These are phyloP conservation scores for Salix dunnii DNA, from an alignment of 345 rosid genomes.

Conservation along the genomic window DNA sequence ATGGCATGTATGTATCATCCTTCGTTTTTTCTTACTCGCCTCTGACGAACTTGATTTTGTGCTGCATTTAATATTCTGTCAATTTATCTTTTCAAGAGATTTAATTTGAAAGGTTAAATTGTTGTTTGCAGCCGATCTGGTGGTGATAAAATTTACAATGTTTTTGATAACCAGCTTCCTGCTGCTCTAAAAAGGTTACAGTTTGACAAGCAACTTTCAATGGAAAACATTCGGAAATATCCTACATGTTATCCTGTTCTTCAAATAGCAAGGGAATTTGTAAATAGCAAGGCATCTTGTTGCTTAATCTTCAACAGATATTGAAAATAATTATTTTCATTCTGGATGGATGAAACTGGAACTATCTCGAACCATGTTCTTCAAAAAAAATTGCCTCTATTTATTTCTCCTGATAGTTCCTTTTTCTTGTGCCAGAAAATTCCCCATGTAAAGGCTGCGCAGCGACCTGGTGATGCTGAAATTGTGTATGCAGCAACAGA, in stretches of 20 bases:
- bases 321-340: background rate
- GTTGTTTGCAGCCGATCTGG: conserved; percentile 75
- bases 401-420: background rate
- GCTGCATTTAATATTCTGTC: background rate
- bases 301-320: background rate
- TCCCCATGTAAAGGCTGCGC: conserved; percentile 64
- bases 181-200: conserved; percentile 97
- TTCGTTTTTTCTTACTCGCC: background rate
- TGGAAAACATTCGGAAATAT: conserved; percentile 96
- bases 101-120: conserved; percentile 5
- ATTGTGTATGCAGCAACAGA: conserved; percentile 79
- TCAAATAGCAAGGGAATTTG: too few species aligned
- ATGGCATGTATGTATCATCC: conserved; percentile 69
- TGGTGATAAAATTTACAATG: conserved; percentile 90
- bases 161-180: conserved; percentile 98
- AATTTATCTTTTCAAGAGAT: background rate
- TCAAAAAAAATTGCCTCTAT: background rate
- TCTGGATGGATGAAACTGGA: background rate
- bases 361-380: background rate
- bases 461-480: conserved; percentile 88
- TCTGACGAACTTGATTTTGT: conserved; percentile 5
- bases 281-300: too few species aligned
- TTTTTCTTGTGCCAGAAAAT: conserved; percentile 51
- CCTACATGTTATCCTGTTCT: too few species aligned
- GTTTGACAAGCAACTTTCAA: conserved; percentile 94